Base-by-base conservation (phyloP, 1,284 basidiomycete species). In the Ustilago esculenta region DNA sequence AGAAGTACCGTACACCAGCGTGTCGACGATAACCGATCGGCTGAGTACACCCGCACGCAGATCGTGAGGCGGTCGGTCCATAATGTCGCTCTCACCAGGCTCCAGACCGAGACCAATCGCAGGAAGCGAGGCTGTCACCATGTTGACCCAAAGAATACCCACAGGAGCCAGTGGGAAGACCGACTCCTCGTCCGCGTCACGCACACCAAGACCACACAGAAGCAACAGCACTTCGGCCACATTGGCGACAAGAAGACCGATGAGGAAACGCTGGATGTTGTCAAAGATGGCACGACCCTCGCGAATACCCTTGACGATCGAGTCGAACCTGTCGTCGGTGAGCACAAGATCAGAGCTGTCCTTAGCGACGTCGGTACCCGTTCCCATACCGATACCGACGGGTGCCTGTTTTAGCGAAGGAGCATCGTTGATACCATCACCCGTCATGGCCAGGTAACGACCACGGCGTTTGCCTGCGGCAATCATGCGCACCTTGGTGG, bases 301-400 rank as follows among this genome's bases (percentile, higher is more conserved):
- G 30, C 54, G 48, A 43, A 79, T 70, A 46, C 72, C 77, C 44
- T 67, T 68, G 50, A 75, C 71, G 50, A 79, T 77, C 30, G 65
- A 69, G 43, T 67, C 72, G 46, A 78, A 79, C 14, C 67, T 48
- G 55, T 79, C 77, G 46, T 79, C 77, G 15, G 71, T 73, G 7
- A 82, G 61, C 20, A 82, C 66, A 17, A 82, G 68, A 34, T 82
- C 81, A n/a, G 81, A 76, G 27, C 64, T 67, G 48, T 85, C 86
- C 75, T 87, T 87, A 34, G 89, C 89, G 24, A 90, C 88, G 70
- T 90, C 89, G 7, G 86, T 87, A n/a, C 89, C 89, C 6, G 85
- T 86, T 32, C 89, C 89, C 89, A 90, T 90, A 10, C 87, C 88
- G 65, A 90, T 87, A 43, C 80, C 80, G 46, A 81, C 72, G 15